phyloP scores from a whole-genome alignment of 108 stramenopile genomes.

The Craspedostauros australis region DNA sequence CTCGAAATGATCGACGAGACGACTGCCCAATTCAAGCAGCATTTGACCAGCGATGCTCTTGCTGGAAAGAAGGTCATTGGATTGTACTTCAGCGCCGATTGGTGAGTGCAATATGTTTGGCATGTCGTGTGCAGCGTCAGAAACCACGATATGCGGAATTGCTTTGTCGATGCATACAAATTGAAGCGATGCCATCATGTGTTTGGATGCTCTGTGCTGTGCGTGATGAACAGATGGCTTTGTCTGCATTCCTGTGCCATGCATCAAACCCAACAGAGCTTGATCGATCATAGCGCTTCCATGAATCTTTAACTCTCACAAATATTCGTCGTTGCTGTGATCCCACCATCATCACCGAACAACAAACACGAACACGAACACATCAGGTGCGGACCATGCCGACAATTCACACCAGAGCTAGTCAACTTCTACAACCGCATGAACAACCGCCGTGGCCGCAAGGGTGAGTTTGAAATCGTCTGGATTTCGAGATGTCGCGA shows the following conservation, averaged over 20 bases:
- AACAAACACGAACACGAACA: background rate
- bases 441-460: conserved; percentile 64
- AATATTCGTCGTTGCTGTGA: background rate
- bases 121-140: too few relatives aligned
- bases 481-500: conserved; percentile 84
- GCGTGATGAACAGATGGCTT: too few relatives aligned
- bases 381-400: conserved; percentile 75
- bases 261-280: too few relatives aligned
- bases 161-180: too few relatives aligned
- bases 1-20: conserved; percentile 71
- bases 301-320: conserved; percentile 2
- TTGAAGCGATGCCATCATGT: too few relatives aligned
- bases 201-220: too few relatives aligned
- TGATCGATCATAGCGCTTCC: too few relatives aligned
- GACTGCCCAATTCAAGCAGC: conserved; percentile 53
- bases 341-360: background rate
- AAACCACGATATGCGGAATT: too few relatives aligned
- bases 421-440: conserved; percentile 81
- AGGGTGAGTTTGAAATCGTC: conserved; percentile 84
- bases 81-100: conserved; percentile 77
- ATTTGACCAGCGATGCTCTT: conserved; percentile 72
- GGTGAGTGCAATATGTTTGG: too few relatives aligned
- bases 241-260: too few relatives aligned
- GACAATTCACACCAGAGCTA: conserved; percentile 88
- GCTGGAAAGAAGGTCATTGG: conserved; percentile 80